Base-by-base conservation (phyloP, 2,329 filamentous ascomycete species). In the Orbilia brochopaga region DNA sequence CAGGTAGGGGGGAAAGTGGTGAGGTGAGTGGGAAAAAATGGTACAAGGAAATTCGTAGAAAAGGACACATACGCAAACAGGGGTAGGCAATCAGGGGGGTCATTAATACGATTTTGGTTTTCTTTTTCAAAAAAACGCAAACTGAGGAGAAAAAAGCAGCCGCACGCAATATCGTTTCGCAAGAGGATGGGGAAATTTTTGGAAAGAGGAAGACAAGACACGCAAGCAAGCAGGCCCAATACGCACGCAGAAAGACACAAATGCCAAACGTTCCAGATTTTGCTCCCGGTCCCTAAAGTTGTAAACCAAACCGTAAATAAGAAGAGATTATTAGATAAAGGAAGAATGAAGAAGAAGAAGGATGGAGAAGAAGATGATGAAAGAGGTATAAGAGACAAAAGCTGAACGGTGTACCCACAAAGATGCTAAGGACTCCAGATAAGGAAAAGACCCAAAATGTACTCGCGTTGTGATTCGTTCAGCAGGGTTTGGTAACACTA, bases 61-160 rank as follows among this genome's bases (percentile, higher is more conserved):
- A 44, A 52, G 11, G 37, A 15, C 37, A 15, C 4, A 42, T 13
- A 42, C 13, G 11, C n/a, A 55, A 40, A 65, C 44, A 21, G 11
- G 46, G 50, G 17, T 30, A 44, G 55, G 17, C 46, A 52, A 32
- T 6, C 35, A 48, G 53, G 13, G 54, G 32, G 62, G 62, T 69
- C 56, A 69, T 69, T 69, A 63, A n/a, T 57, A 57, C 42, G 27
- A 46, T 24, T 23, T 40, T 32, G 32, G 37, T 54, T 46, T 54
- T 54, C 37, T 32, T 32, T 32, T 32, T 32, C 3, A 55, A 59
- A 24, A 53, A 21, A 69, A 11, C 46, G n/a, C n/a, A n/a, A n/a
- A n/a, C n/a, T n/a, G 30, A 30, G 46, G 7, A 50, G 1, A 35
- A 48, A 21, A 58, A 32, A 7, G 24, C 23, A 51, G 30, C 24